These are phyloP conservation scores for Paecilomyces niveus DNA, from an alignment of 2,329 filamentous ascomycete genomes.

Conservation along the genomic window DNA sequence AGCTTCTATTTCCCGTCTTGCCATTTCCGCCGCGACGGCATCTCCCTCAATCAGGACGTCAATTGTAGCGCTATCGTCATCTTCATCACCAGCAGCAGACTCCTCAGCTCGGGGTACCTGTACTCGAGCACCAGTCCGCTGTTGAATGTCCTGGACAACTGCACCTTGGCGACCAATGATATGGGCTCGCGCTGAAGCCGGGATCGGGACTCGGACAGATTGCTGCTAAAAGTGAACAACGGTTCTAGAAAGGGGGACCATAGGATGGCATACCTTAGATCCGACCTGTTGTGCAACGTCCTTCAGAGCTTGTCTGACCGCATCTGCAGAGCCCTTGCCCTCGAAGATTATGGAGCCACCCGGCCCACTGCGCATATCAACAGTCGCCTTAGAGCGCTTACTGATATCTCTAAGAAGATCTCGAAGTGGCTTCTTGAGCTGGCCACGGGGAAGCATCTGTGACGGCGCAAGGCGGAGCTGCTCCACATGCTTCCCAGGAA, in stretches of 20 bases:
- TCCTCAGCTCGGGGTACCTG: slow-evolving; percentile 80
- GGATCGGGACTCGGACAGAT: slow-evolving; percentile 69
- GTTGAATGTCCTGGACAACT: slow-evolving; percentile 82
- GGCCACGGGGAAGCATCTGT: slow-evolving; percentile 66
- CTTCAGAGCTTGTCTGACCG: slow-evolving; percentile 80
- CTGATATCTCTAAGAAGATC: slow-evolving; percentile 91
- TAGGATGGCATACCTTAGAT: slow-evolving; percentile 57
- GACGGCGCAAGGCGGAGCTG: slow-evolving; percentile 65
- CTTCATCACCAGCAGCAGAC: slow-evolving; percentile 57
- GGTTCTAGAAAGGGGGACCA: neutral
- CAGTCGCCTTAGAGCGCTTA: slow-evolving; percentile 77
- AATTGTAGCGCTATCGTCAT: slow-evolving; percentile 69
- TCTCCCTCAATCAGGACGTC: slow-evolving; percentile 89
- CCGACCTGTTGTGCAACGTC: slow-evolving; percentile 85
- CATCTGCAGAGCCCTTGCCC: slow-evolving; percentile 73
- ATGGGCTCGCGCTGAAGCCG: slow-evolving; percentile 72
- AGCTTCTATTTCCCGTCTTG: slow-evolving; percentile 72
- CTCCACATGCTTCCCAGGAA: slow-evolving; percentile 79
- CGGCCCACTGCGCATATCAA: slow-evolving; percentile 68
- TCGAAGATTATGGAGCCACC: slow-evolving; percentile 73
- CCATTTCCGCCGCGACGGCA: slow-evolving; percentile 75
- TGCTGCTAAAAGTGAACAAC: slow-evolving; percentile 37
- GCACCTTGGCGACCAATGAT: slow-evolving; percentile 91
- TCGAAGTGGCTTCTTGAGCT: slow-evolving; percentile 76
- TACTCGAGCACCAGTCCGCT: slow-evolving; percentile 82